Conservation (phyloP, 805 yeast genomes). For the Zygotorulaspora chibaensis region DNA sequence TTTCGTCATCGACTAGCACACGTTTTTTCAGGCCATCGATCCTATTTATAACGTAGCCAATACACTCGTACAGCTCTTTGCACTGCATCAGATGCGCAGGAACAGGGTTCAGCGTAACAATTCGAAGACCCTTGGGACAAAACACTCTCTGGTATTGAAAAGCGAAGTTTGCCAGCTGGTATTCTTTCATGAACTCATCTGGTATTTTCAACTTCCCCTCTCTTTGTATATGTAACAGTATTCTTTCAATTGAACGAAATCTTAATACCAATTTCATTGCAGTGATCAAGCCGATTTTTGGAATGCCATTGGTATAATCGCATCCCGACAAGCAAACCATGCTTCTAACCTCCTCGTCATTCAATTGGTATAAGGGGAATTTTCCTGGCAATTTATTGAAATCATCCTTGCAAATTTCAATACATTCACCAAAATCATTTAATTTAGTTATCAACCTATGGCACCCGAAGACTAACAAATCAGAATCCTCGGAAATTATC, state of each 20-base stretch:
- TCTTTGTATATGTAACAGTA: constrained; percentile 51
- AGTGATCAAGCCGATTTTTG: constrained; percentile 73
- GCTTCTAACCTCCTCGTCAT: constrained; percentile 57
- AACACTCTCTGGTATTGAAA: constrained; percentile 84
- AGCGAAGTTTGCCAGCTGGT: constrained; percentile 64
- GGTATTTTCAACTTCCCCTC: constrained; percentile 61
- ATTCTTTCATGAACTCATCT: constrained; percentile 53
- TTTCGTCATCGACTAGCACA: constrained; percentile 30
- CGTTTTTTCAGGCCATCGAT: constrained; percentile 15
- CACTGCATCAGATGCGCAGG: constrained; percentile 37
- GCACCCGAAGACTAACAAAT: constrained; percentile 85
- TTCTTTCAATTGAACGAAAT: constrained; percentile 48
- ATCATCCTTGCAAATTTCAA: constrained; percentile 58
- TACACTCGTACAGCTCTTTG: constrained; percentile 36
- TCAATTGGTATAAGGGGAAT: constrained; percentile 48
- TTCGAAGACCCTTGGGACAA: constrained; percentile 49
- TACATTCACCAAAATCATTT: constrained; percentile 63
- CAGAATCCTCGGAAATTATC: constrained; percentile 91
- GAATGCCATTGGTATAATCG: constrained; percentile 86
- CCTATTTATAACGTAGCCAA: constrained; percentile 36
- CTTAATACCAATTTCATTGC: constrained; percentile 60
- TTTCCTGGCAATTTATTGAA: constrained; percentile 46
- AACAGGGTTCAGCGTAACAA: constrained; percentile 58
- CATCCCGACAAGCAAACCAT: constrained; percentile 94
- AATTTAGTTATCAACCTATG: constrained; percentile 70